Evolutionary conservation across 495 filamentous ascomycete genomes (phyloP).

Genomic region (Annulohypoxylon stygium): DNA sequence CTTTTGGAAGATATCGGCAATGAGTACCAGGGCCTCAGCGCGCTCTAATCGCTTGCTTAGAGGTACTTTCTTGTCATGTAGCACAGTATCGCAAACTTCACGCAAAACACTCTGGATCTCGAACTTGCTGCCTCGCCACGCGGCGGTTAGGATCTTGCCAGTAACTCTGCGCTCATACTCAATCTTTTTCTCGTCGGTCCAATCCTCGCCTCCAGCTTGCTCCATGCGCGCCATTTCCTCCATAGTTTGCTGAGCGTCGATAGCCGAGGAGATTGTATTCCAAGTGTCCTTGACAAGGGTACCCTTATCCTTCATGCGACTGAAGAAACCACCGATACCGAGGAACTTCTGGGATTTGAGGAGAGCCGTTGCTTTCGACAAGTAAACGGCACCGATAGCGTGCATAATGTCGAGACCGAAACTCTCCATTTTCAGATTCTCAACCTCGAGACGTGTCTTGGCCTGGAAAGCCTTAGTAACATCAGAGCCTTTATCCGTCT

Average conservation of each 20-base stretch:
- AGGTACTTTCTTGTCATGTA: constrained; percentile 84
- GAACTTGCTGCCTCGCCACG: constrained; percentile 96
- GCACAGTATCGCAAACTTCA: constrained; percentile 79
- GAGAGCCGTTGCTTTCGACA: constrained; percentile 86
- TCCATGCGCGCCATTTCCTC: constrained; percentile 98
- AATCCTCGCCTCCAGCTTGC: constrained; percentile 94
- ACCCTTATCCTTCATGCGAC: constrained; percentile 94
- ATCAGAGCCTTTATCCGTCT: constrained; percentile 89
- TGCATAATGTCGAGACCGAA: constrained; percentile 98
- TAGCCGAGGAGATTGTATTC: constrained; percentile 97
- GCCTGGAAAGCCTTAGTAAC: constrained; percentile 91
- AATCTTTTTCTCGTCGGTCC: constrained; percentile 98
- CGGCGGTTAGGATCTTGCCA: constrained; percentile 97
- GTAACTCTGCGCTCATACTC: constrained; percentile 96
- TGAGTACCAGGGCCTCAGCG: constrained; percentile 86
- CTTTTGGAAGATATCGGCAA: constrained; percentile 88
- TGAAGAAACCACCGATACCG: constrained; percentile 94
- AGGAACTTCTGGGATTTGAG: constrained; percentile 97
- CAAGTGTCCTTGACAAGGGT: constrained; percentile 97
- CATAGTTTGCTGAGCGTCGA: constrained; percentile 97
- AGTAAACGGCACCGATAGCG: constrained; percentile 90
- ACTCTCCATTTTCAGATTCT: constrained; percentile 99
- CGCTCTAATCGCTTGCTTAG: constrained; percentile 89
- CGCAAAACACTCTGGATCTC: constrained; percentile 97
- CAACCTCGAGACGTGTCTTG: constrained; percentile 94